phyloP scores from a whole-genome alignment of 352 stramenopile species.

The Phytopythium boreale region DNA sequence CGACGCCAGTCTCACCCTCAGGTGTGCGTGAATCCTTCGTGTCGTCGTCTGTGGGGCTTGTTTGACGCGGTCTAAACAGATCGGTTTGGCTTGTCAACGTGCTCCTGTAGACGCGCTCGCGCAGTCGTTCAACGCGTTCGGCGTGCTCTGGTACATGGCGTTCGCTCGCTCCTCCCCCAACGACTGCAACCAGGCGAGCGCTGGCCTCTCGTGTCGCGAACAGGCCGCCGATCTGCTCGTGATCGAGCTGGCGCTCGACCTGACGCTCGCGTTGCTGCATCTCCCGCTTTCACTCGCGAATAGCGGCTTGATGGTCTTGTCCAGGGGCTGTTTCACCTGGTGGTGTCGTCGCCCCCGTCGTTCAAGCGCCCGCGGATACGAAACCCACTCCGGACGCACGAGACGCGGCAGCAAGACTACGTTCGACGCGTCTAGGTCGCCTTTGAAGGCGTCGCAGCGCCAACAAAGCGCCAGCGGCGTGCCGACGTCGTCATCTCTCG shows the following conservation, averaged over 20 bases:
- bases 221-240: slow-evolving; percentile 50
- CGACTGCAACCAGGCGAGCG: slow-evolving; percentile 12
- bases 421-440: background rate
- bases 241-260: slow-evolving; percentile 43
- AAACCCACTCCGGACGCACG: background rate
- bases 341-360: background rate
- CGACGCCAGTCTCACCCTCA: slow-evolving; percentile 73
- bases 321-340: background rate
- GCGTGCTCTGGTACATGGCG: slow-evolving; percentile 46
- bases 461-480: background rate
- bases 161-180: slow-evolving; percentile 33
- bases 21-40: slow-evolving; percentile 36
- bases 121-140: slow-evolving; percentile 63
- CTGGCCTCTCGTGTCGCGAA: slow-evolving; percentile 29
- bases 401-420: background rate
- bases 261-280: slow-evolving; percentile 32
- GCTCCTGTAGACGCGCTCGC: slow-evolving; percentile 39
- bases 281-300: background rate
- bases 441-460: background rate
- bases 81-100: background rate
- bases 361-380: background rate
- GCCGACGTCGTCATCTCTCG: slow-evolving; percentile 9
- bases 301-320: background rate
- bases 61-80: background rate
- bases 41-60: background rate